These are phyloP conservation scores for Rhizopogon parksii DNA, from an alignment of 1,284 basidiomycete species.

Conservation along the genomic window DNA sequence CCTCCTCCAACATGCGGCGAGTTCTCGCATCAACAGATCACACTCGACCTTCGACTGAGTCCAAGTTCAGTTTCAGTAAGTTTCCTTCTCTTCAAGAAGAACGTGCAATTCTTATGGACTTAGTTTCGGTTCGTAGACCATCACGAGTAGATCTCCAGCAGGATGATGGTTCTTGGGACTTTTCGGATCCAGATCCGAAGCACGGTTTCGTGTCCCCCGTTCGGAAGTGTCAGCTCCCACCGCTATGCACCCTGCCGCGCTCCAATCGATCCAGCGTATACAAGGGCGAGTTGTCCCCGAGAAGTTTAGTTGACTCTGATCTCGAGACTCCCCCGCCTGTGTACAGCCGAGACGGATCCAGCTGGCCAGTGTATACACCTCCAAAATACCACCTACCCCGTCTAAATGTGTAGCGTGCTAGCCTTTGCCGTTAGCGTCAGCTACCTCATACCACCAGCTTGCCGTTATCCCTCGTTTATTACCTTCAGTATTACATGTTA, in stretches of 20 bases:
- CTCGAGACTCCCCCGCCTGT: constrained; percentile 25
- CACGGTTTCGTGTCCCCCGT: constrained; percentile 6
- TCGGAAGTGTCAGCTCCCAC: neutral
- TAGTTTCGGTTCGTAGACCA: constrained; percentile 18
- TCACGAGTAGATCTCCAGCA: constrained; percentile 18
- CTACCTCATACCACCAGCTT: neutral
- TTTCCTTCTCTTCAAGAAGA: neutral
- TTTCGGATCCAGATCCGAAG: constrained; percentile 26
- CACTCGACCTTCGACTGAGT: constrained; percentile 20
- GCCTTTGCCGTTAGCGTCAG: neutral
- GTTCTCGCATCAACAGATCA: constrained; percentile 12
- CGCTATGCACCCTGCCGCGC: constrained; percentile 2
- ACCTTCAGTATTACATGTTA: neutral
- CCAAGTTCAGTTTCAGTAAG: constrained; percentile 25
- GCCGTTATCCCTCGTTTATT: neutral
- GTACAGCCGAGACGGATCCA: constrained; percentile 15
- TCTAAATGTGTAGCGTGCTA: neutral
- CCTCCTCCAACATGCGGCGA: constrained; percentile 7
- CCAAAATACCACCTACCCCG: neutral
- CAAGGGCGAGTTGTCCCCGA: constrained; percentile 19
- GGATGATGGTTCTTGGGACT: constrained; percentile 23
- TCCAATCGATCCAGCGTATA: constrained; percentile 13
- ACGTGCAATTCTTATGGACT: neutral
- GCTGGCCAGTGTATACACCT: constrained; percentile 4
- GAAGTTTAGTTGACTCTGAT: constrained; percentile 6